Percentiles rank a stretch among this genome's conserved stretches.
phyloP scores from a whole-genome alignment of 2,329 filamentous ascomycete genomes.

The Ophiostoma sp. region DNA sequence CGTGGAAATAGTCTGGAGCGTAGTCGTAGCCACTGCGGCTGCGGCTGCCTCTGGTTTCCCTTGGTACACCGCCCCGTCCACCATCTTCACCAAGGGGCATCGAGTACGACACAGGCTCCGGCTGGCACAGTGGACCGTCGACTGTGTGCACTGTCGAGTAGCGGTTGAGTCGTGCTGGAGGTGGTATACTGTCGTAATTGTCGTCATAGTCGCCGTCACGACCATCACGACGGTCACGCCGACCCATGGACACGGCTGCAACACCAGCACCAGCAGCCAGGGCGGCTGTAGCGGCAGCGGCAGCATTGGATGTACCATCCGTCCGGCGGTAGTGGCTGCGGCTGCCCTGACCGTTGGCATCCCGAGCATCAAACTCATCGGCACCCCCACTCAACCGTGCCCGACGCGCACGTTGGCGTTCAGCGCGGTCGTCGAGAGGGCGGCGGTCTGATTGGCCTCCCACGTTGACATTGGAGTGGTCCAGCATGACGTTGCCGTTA shows the following conservation, averaged over 20 bases:
- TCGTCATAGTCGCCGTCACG: neutral
- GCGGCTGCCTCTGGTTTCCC: too few relatives aligned
- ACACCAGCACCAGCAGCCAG: conserved; percentile 3
- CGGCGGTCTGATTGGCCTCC: neutral
- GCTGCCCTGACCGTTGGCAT: neutral
- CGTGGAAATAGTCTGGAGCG: neutral
- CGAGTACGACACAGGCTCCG: neutral
- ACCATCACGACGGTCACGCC: neutral
- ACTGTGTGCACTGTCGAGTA: conserved; percentile 8
- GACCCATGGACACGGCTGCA: neutral
- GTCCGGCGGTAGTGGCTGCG: neutral
- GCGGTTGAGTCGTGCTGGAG: neutral
- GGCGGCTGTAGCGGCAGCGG: conserved; percentile 9
- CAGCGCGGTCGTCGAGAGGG: neutral
- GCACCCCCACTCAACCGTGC: neutral
- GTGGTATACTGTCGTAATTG: neutral
- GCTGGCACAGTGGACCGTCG: neutral
- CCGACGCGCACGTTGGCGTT: neutral
- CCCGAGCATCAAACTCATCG: neutral
- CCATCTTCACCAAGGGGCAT: neutral
- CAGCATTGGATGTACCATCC: conserved; percentile 7
- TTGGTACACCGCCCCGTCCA: neutral
- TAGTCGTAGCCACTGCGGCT: neutral
- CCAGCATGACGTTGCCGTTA: conserved; percentile 9
- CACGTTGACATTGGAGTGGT: neutral